Base-by-base conservation (phyloP, 1,284 basidiomycete species). In the Kwoniella shivajii region DNA sequence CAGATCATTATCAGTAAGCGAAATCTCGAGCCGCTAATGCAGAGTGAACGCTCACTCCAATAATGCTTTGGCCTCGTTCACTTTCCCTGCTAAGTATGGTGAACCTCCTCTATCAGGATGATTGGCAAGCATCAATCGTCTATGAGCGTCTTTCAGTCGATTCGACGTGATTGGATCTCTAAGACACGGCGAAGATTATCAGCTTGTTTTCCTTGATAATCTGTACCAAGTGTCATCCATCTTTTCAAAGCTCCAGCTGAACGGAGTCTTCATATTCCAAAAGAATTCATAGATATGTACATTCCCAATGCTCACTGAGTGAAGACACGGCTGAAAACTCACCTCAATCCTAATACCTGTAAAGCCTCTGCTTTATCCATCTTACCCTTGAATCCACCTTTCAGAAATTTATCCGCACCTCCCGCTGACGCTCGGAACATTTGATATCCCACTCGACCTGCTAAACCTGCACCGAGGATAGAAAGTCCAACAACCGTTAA, bases 51-150 rank as follows among this genome's bases (percentile, higher is more conserved):
- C 77, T 73, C 64, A 77, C 50, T 92, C 90, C 29, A 92, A 76
- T 56, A 92, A 65, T 65, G 91, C 89, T 72, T 90, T 92, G 0
- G 92, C 92, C 72, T 96, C 92, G 77, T 95, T 96, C 56, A 95
- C 92, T 82, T 96, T 98, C 72, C 92, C 94, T n/a, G 95, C 95
- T 37, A 99, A 80, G 78, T 95, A 97, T 1, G 95, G 95, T 11
- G 91, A 89, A 30, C 95, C 95, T 39, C 94, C 94, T 61, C 94
- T 84, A 81, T 98, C 94, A 16, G 95, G 95, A 79, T 97, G 93
- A 78, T 97, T 98, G 24, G 90, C 88, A 45, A 95, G 83, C 92
- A 95, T 96, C 66, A 96, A 89, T 42, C 87, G 85, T 50, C 92
- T 85, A 77, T 95, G 92, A 0, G 92, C 90, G 69, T 94, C 92